These are phyloP conservation scores for Triticum urartu DNA, from an alignment of 176 grass and related monocot genomes.

Conservation along the genomic window DNA sequence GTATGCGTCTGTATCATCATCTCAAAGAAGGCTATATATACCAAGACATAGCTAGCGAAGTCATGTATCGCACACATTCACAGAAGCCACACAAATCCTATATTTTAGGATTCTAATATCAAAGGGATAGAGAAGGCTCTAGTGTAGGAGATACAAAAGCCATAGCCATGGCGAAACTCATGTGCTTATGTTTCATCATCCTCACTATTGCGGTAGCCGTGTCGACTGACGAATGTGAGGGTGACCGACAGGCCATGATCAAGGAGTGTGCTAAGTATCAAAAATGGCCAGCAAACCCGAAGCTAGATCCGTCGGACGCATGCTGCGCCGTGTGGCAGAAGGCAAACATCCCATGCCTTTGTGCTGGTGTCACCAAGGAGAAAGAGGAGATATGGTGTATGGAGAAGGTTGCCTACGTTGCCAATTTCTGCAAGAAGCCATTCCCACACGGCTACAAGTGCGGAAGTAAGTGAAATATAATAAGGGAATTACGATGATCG, in stretches of 20 bases:
- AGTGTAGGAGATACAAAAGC: background rate
- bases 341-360: background rate
- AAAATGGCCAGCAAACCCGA: background rate
- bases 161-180: background rate
- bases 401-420: background rate
- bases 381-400: background rate
- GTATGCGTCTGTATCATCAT: background rate
- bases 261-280: background rate
- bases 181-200: background rate
- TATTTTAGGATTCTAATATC: background rate
- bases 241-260: background rate
- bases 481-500: background rate
- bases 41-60: too few relatives aligned
- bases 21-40: too few relatives aligned
- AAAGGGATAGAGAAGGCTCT: background rate
- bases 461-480: slow-evolving; percentile 4
- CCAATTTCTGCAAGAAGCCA: slow-evolving; percentile 1
- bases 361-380: background rate
- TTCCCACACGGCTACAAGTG: background rate
- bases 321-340: background rate
- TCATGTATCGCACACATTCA: background rate
- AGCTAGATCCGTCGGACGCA: background rate
- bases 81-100: background rate
- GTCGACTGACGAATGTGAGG: background rate
- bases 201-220: background rate